These are phyloP conservation scores for Tetraselmis striata DNA, from an alignment of 139 green algal genomes.

Conservation along the genomic window DNA sequence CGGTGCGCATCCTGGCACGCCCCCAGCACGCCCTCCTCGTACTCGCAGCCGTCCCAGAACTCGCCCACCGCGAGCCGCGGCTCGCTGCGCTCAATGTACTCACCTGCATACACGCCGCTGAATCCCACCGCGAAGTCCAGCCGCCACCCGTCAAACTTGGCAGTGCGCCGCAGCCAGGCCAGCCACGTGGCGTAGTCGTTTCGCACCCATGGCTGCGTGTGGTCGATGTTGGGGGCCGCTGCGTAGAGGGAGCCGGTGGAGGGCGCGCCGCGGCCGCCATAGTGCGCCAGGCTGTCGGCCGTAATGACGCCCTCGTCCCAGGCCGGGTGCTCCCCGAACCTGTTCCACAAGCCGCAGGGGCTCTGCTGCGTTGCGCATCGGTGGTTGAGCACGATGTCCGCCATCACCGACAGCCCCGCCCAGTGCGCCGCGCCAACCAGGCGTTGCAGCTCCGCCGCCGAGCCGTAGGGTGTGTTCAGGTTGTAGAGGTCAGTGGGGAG, in stretches of 20 bases:
- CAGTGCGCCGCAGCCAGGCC: constrained; percentile 41
- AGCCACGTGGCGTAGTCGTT: background rate
- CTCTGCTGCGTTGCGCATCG: constrained; percentile 70
- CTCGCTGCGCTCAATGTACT: constrained; percentile 53
- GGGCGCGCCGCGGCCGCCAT: constrained; percentile 64
- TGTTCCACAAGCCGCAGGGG: constrained; percentile 65
- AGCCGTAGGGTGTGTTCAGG: constrained; percentile 67
- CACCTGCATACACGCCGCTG: constrained; percentile 22
- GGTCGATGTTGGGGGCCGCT: constrained; percentile 93
- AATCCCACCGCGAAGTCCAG: constrained; percentile 68
- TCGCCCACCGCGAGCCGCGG: constrained; percentile 87
- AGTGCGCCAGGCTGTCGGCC: constrained; percentile 71
- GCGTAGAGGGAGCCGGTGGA: constrained; percentile 82
- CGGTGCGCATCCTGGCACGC: constrained; percentile 82
- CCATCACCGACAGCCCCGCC: constrained; percentile 75
- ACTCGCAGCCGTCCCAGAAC: constrained; percentile 83
- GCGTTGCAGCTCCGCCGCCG: constrained; percentile 61
- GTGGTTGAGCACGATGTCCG: constrained; percentile 97
- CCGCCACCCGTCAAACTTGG: constrained; percentile 55
- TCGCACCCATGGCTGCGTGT: constrained; percentile 35
- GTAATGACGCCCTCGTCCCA: constrained; percentile 82
- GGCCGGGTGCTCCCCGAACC: constrained; percentile 80
- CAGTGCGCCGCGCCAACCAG: constrained; percentile 57
- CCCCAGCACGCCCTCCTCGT: constrained; percentile 18
- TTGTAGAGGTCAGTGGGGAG: constrained; percentile 79